phyloP scores from a whole-genome alignment of 441 rosid species.

The Erodium trifolium region DNA sequence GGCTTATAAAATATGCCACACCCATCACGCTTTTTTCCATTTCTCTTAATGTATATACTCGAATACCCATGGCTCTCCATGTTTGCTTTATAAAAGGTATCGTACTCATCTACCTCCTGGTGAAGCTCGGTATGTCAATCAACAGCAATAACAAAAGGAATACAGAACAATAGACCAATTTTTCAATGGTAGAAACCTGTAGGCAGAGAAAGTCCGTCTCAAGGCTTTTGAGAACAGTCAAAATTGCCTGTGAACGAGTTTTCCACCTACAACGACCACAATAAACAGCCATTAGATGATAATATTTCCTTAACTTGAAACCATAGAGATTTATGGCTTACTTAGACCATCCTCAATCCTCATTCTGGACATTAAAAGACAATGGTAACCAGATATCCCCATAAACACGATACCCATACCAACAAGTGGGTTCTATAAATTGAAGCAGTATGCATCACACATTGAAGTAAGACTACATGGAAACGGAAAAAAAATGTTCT shows the following conservation, averaged over 20 bases:
- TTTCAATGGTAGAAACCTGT: conserved; percentile 41
- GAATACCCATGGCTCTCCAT: conserved; percentile 62
- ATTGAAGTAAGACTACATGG: neutral
- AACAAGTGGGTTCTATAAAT: neutral
- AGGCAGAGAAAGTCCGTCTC: conserved; percentile 70
- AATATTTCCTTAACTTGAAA: neutral
- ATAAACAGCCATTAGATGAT: conserved; percentile 13
- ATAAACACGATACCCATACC: neutral
- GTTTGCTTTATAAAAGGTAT: conserved; percentile 55
- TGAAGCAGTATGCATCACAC: neutral
- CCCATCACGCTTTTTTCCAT: conserved; percentile 83
- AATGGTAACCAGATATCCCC: neutral
- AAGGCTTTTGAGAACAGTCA: conserved; percentile 51
- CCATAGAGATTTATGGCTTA: neutral
- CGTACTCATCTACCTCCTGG: conserved; percentile 87
- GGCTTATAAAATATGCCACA: conserved; percentile 80
- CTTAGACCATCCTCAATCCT: neutral
- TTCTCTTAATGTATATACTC: conserved; percentile 69
- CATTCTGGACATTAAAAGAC: neutral
- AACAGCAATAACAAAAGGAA: conserved; percentile 16
- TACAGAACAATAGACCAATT: neutral
- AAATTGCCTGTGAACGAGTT: conserved; percentile 67
- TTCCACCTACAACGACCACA: conserved; percentile 53
- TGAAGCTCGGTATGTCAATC: conserved; percentile 20
- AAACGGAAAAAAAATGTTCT: neutral